Conservation (phyloP, 306 rosid species). For the Quercus parvula region DNA sequence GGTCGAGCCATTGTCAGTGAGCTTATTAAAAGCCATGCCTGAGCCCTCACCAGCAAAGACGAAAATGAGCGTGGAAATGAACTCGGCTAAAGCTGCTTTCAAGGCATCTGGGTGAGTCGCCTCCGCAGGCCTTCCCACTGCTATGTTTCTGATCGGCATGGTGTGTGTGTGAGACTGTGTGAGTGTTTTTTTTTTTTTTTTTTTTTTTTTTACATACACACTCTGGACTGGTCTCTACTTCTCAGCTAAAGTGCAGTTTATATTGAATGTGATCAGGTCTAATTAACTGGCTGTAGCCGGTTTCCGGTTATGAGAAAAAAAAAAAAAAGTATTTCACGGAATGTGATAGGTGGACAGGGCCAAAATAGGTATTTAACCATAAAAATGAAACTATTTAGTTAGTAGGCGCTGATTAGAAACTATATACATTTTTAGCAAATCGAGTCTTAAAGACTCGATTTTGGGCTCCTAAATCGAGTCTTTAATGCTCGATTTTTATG, state of each 20-base stretch:
- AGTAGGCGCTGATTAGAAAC: too few species aligned
- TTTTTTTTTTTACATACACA: background rate
- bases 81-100: conserved; percentile 73
- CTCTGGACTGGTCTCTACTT: background rate
- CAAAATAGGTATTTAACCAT: too few species aligned
- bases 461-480: too few species aligned
- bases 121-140: conserved; percentile 65
- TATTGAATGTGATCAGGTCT: conserved; percentile 29
- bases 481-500: too few species aligned
- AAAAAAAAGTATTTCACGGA: background rate
- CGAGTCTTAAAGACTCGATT: too few species aligned
- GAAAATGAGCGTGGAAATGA: conserved; percentile 81
- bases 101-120: conserved; percentile 60
- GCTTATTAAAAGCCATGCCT: conserved; percentile 76
- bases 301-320: conserved; percentile 39
- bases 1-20: conserved; percentile 46
- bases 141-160: conserved; percentile 76
- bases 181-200: too few species aligned
- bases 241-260: conserved; percentile 6
- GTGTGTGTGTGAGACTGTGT: background rate
- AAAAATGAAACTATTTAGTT: too few species aligned
- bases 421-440: too few species aligned
- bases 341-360: conserved; percentile 32
- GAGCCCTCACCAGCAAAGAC: conserved; percentile 94
- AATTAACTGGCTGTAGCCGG: conserved; percentile 39